A percentile compares a stretch with the other conserved stretches of the same genome.
Evolutionary conservation across 352 stramenopile species (phyloP).

Genomic region (Phytopythium mirpurense): DNA sequence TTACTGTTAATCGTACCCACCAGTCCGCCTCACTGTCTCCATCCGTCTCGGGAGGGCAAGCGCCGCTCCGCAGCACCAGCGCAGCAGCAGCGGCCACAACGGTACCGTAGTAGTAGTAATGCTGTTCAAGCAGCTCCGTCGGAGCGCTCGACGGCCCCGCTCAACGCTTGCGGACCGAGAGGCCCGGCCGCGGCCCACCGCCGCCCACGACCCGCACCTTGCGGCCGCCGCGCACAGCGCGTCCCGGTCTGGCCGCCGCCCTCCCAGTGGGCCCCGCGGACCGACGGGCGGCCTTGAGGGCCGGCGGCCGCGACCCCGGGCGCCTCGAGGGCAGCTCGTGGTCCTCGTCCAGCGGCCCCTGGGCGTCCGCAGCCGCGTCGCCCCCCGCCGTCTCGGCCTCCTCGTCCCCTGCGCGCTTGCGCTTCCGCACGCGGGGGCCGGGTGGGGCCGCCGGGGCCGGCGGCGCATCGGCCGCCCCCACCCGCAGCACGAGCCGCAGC

Average conservation of each 20-base stretch:
- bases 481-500: constrained; percentile 49
- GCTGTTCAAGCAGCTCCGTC: too few species aligned
- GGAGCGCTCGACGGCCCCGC: too few species aligned
- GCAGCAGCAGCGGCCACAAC: too few species aligned
- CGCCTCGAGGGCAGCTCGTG: constrained; percentile 13
- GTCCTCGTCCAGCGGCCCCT: constrained; percentile 12
- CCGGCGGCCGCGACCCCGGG: background rate
- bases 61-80: too few species aligned
- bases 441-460: constrained; percentile 28
- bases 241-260: background rate
- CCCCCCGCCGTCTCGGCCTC: background rate
- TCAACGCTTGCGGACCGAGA: constrained; percentile 6
- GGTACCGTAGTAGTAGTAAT: too few species aligned
- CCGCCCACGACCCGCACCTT: constrained; percentile 25
- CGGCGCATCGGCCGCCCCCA: constrained; percentile 41
- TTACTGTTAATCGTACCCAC: too few species aligned
- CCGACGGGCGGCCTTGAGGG: background rate
- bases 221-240: constrained; percentile 5
- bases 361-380: background rate
- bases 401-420: constrained; percentile 18
- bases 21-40: too few species aligned
- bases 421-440: constrained; percentile 28
- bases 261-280: background rate
- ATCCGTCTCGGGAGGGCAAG: too few species aligned
- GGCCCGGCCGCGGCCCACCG: background rate